These are phyloP conservation scores for Neonectria coccinea DNA, from an alignment of 2,329 filamentous ascomycete genomes.

Conservation along the genomic window DNA sequence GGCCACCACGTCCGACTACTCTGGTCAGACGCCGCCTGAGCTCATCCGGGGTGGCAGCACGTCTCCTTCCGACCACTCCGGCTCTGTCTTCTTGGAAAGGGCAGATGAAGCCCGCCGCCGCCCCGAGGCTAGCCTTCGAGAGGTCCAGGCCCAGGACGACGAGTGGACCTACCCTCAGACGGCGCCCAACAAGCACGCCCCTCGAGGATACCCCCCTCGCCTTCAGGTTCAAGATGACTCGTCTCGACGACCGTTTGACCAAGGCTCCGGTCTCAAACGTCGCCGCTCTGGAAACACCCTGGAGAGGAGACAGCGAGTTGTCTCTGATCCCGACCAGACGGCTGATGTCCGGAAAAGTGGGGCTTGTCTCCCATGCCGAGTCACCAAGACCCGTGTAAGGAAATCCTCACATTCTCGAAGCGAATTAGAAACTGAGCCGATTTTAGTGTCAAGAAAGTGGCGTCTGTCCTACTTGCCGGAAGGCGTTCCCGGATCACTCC, in stretches of 20 bases:
- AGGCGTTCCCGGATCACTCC: constrained; percentile 55
- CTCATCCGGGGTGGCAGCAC: constrained; percentile 54
- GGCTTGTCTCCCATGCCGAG: constrained; percentile 62
- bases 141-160: constrained; percentile 54
- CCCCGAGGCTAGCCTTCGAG: constrained; percentile 49
- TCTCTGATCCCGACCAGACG: constrained; percentile 58
- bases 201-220: constrained; percentile 48
- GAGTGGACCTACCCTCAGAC: constrained; percentile 56
- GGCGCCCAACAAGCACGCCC: constrained; percentile 48
- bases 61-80: constrained; percentile 56
- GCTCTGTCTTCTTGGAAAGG: constrained; percentile 49
- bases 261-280: constrained; percentile 50
- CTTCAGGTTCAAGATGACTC: constrained; percentile 49
- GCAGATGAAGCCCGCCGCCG: constrained; percentile 47
- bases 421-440: constrained; percentile 46
- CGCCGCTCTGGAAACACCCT: constrained; percentile 50
- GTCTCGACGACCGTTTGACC: constrained; percentile 39
- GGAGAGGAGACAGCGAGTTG: constrained; percentile 53
- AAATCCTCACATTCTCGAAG: constrained; percentile 32
- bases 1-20: constrained; percentile 51
- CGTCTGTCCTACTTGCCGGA: constrained; percentile 57
- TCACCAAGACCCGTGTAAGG: constrained; percentile 62
- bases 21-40: constrained; percentile 53
- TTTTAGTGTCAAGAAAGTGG: constrained; percentile 55
- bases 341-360: constrained; percentile 61